These are phyloP conservation scores for Blastobotrys americana DNA, from an alignment of 805 yeast genomes.

Conservation along the genomic window DNA sequence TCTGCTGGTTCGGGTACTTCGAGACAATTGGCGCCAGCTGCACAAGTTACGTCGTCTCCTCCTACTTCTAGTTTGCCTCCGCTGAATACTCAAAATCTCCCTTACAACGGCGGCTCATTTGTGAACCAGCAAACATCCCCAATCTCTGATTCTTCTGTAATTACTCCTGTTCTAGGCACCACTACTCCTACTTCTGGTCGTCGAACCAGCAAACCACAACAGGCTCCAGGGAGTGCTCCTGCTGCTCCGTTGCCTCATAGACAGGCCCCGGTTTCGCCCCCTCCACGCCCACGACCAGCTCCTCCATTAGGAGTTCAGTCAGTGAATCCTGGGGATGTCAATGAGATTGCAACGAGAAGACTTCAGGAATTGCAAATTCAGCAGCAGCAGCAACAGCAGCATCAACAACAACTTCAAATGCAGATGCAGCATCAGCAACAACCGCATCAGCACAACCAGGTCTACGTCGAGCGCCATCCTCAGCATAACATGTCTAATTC, in stretches of 20 bases:
- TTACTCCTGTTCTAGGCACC: slow-evolving; percentile 8
- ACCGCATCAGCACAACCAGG: slow-evolving; percentile 36
- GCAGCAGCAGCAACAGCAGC: slow-evolving; percentile 14
- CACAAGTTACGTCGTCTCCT: slow-evolving; percentile 7
- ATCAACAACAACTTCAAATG: slow-evolving; percentile 15
- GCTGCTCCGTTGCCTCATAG: slow-evolving; percentile 17
- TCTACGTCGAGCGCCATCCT: slow-evolving; percentile 15
- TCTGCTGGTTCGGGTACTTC: background rate
- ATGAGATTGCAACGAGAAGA: slow-evolving; percentile 18
- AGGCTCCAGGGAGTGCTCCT: slow-evolving; percentile 6
- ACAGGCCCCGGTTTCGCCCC: slow-evolving; percentile 24
- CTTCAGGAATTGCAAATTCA: slow-evolving; percentile 8
- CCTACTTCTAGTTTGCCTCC: background rate
- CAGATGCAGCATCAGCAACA: slow-evolving; percentile 22
- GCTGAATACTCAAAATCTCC: background rate
- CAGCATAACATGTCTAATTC: slow-evolving; percentile 11
- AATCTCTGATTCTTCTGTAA: slow-evolving; percentile 1
- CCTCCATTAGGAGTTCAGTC: slow-evolving; percentile 37
- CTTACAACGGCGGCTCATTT: background rate
- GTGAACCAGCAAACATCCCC: background rate
- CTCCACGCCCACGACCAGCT: slow-evolving; percentile 36
- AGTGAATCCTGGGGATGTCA: slow-evolving; percentile 18
- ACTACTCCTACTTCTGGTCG: slow-evolving; percentile 31
- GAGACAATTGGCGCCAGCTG: slow-evolving; percentile 5
- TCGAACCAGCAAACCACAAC: slow-evolving; percentile 19